phyloP scores from a whole-genome alignment of 176 grass and related monocot species.

The Ensete ventricosum region DNA sequence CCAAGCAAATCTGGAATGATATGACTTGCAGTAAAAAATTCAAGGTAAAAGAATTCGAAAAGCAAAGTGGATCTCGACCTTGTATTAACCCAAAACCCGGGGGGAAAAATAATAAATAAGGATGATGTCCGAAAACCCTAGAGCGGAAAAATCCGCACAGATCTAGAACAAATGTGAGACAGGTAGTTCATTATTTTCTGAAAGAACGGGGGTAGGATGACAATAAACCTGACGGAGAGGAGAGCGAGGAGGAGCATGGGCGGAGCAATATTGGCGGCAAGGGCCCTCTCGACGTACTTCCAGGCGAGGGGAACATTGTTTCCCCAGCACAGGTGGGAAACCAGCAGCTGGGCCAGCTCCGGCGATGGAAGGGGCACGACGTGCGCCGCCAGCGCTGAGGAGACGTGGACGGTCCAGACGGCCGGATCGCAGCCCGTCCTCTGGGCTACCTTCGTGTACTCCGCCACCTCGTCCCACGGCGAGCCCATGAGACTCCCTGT shows the following conservation, averaged over 20 bases:
- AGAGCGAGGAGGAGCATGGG: slow-evolving; percentile 67
- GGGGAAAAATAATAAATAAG: too few species aligned
- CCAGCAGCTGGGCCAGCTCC: slow-evolving; percentile 56
- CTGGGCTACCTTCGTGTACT: slow-evolving; percentile 63
- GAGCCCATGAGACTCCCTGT: not conserved
- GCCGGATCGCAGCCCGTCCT: slow-evolving; percentile 35
- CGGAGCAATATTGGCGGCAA: slow-evolving; percentile 50
- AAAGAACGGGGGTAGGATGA: not conserved
- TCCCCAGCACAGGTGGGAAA: slow-evolving; percentile 29
- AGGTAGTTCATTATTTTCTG: not conserved
- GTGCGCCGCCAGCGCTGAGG: slow-evolving; percentile 11
- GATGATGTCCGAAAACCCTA: not conserved
- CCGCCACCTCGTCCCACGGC: slow-evolving; percentile 42
- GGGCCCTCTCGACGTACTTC: slow-evolving; percentile 88
- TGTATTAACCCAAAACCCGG: too few species aligned
- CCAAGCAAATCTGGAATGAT: not conserved
- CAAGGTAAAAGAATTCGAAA: not conserved
- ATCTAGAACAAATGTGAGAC: not conserved
- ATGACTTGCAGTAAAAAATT: not conserved
- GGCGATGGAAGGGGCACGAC: slow-evolving; percentile 34
- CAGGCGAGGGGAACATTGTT: slow-evolving; percentile 36
- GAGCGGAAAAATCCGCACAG: not conserved
- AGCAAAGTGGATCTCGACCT: too few species aligned
- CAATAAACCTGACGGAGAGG: slow-evolving; percentile 52
- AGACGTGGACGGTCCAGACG: slow-evolving; percentile 50